Conservation (phyloP, 768 basidiomycete species). For the Boletus patriciae region DNA sequence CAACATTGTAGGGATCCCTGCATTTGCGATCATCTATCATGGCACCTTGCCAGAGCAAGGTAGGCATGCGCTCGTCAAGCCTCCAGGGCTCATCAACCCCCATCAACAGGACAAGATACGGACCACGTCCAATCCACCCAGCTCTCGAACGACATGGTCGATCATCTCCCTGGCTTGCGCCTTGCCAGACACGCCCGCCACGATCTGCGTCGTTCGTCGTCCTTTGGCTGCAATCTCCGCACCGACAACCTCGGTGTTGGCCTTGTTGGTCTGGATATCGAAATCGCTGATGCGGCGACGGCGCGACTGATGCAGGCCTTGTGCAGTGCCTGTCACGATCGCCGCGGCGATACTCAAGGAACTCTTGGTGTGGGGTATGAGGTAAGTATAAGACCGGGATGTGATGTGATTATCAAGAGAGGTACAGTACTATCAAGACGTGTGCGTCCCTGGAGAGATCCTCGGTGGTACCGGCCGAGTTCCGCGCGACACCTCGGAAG, state of each 20-base stretch:
- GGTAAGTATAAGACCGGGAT: neutral
- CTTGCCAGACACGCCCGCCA: slow-evolving; percentile 6
- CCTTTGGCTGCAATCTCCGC: neutral
- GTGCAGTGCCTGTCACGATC: slow-evolving; percentile 45
- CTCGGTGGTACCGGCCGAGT: neutral
- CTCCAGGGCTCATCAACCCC: neutral
- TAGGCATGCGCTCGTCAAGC: neutral
- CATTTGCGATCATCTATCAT: slow-evolving; percentile 16
- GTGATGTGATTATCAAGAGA: neutral
- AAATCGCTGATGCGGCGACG: too few relatives aligned
- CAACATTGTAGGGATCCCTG: slow-evolving; percentile 2
- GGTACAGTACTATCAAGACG: too few relatives aligned
- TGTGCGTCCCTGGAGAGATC: neutral
- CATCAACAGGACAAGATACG: neutral
- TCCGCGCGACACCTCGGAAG: neutral
- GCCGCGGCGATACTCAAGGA: slow-evolving; percentile 28
- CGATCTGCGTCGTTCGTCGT: neutral
- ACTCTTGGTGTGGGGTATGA: neutral
- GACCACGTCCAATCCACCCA: slow-evolving; percentile 15
- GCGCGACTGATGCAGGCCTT: slow-evolving; percentile 48
- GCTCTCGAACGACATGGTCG: neutral
- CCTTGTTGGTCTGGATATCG: too few relatives aligned
- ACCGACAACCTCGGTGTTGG: slow-evolving; percentile 2
- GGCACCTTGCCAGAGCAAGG: neutral
- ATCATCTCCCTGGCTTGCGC: slow-evolving; percentile 16